Conservation (phyloP, 768 basidiomycete species). For the Naganishia friedmannii region DNA sequence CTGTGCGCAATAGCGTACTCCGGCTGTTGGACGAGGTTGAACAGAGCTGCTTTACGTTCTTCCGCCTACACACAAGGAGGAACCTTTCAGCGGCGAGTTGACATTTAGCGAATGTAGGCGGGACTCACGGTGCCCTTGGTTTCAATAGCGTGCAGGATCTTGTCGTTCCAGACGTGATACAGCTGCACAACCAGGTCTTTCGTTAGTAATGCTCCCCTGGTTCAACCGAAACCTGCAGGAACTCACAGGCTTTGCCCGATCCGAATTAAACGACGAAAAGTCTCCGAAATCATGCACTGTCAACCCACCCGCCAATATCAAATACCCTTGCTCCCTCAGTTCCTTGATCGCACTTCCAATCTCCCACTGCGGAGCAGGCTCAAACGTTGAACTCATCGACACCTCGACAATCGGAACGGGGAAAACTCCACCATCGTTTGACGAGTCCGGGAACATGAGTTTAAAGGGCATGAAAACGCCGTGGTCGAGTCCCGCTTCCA, state of each 20-base stretch:
- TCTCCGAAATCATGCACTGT: conserved; percentile 29
- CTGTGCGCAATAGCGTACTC: conserved; percentile 23
- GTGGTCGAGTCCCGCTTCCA: conserved; percentile 68
- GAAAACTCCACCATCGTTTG: conserved; percentile 58
- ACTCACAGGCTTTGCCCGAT: conserved; percentile 24
- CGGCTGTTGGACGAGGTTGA: conserved; percentile 17
- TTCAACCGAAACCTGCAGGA: background rate
- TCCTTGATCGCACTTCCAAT: conserved; percentile 18
- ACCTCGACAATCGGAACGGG: conserved; percentile 70
- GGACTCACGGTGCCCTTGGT: conserved; percentile 10
- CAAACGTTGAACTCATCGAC: conserved; percentile 39
- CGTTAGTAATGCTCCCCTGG: background rate
- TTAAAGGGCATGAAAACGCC: conserved; percentile 78
- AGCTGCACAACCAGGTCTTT: background rate
- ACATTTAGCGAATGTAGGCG: background rate
- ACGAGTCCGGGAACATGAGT: conserved; percentile 61
- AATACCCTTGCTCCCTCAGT: conserved; percentile 20
- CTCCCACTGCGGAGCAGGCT: conserved; percentile 24
- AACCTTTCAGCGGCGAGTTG: background rate
- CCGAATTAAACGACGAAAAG: conserved; percentile 22
- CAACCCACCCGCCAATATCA: conserved; percentile 22
- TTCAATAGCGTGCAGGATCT: conserved; percentile 20
- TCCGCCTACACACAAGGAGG: conserved; percentile 8
- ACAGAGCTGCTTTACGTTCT: conserved; percentile 18
- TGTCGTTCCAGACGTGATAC: conserved; percentile 27